phyloP scores from a whole-genome alignment of 345 rosid genomes.

The Viola odorata region DNA sequence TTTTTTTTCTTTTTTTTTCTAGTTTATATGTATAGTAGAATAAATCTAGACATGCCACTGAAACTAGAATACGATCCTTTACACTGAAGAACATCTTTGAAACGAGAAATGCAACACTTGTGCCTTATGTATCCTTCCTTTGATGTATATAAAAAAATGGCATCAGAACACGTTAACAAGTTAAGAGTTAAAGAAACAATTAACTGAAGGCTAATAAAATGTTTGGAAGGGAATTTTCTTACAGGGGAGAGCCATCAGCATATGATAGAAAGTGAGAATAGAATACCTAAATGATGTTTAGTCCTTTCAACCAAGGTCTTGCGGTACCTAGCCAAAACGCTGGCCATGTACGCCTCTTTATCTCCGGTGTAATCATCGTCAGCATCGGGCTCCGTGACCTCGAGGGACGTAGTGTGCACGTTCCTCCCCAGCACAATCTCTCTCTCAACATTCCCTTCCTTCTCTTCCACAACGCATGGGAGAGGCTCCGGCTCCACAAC shows the following conservation, averaged over 20 bases:
- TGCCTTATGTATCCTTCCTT: too few relatives aligned
- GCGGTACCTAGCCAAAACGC: slow-evolving; percentile 79
- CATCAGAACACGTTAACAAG: background rate
- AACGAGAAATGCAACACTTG: too few relatives aligned
- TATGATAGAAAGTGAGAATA: background rate
- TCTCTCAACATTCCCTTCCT: slow-evolving; percentile 17
- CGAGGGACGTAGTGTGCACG: slow-evolving; percentile 70
- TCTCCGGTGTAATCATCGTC: slow-evolving; percentile 89
- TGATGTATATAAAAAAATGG: too few relatives aligned
- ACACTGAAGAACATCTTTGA: too few relatives aligned
- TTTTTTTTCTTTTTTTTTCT: too few relatives aligned
- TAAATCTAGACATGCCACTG: too few relatives aligned
- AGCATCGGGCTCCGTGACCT: slow-evolving; percentile 83
- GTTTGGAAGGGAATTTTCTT: background rate
- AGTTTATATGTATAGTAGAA: too few relatives aligned
- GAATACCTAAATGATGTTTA: slow-evolving; percentile 67
- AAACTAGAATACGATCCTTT: too few relatives aligned
- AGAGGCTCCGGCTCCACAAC: slow-evolving; percentile 37
- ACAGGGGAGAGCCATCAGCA: background rate
- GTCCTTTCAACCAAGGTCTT: slow-evolving; percentile 75
- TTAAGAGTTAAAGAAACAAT: too few relatives aligned
- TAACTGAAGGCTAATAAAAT: background rate
- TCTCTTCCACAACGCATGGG: slow-evolving; percentile 32
- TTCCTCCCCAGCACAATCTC: slow-evolving; percentile 83
- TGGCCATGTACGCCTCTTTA: slow-evolving; percentile 90